Base-by-base conservation (phyloP, 73 alveolate species). In the Tetrahymena thermophila region DNA sequence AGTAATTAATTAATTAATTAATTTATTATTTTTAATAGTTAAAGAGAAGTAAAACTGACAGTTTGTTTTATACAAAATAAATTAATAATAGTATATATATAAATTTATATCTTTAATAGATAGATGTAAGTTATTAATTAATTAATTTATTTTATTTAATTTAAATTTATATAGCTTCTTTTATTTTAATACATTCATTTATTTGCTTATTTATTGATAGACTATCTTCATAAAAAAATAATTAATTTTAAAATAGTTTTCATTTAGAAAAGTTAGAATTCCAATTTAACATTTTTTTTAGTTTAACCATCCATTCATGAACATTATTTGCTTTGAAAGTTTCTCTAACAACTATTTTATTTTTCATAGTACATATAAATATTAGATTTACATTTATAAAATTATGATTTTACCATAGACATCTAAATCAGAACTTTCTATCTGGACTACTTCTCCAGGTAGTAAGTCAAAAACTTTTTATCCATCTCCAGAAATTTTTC, bases 241-340 rank as follows among this genome's bases (percentile, higher is more conserved):
- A 4, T 71, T 25, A 8, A 23, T 25, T 1, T 6, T 11, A 1
- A 21, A 50, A 11, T 50, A 19, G 11, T 31, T 71, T 71, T 71
- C 89, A 71, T 31, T 71, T 71, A 19, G 89, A 71, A 31, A 71
- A 71, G 37, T 71, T 71, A 4, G 97, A 95, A 89, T 95, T 95
- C 97, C 95, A 95, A 58, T 95, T 95, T 85, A 89, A 56, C 97
- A 95, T 95, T 85, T 93, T 85, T 35, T 95, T 34, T 37, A 95
- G 83, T 85, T 95, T 95, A 23, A 89, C 89, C 55, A 93, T 94
- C 97, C 97, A 89, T 15, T 95, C 97, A 56, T 71, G 89, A 0
- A 71, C 89, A 25, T 71, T 71, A 71, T 71, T 71, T 28, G 89
- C 89, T 71, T 71, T 71, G 37, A 71, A 71, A 23, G 89, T 71